phyloP scores from a whole-genome alignment of 306 rosid genomes.

The Argentina anserina region DNA sequence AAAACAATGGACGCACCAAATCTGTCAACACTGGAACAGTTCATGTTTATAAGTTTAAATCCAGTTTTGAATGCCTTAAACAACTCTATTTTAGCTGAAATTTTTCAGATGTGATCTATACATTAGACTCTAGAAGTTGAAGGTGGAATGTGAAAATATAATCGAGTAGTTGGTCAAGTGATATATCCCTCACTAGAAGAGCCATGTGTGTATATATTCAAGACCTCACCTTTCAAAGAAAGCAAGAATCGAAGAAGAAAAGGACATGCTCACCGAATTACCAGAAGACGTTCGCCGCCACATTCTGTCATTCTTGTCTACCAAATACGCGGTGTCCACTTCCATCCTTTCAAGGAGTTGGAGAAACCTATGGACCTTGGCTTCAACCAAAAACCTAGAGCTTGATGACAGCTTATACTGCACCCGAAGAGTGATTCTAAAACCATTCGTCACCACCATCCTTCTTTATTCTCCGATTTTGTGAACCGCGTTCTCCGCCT shows the following conservation, averaged over 20 bases:
- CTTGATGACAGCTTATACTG: slow-evolving; percentile 1
- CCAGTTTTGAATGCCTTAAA: no score
- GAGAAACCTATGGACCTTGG: slow-evolving; percentile 26
- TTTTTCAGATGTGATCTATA: no score
- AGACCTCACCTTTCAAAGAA: neutral
- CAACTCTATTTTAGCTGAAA: no score
- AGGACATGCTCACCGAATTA: slow-evolving; percentile 28
- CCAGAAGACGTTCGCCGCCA: slow-evolving; percentile 29
- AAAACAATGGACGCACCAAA: no score
- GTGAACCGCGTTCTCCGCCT: neutral
- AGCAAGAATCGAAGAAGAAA: neutral
- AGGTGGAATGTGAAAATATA: no score
- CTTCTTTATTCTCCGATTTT: slow-evolving; percentile 5
- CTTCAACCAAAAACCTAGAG: slow-evolving; percentile 18
- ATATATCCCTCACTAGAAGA: no score
- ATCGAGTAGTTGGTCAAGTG: no score
- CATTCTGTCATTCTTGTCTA: slow-evolving; percentile 37
- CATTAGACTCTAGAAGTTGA: no score
- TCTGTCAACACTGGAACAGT: no score
- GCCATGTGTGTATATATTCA: no score
- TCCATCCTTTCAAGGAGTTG: slow-evolving; percentile 32
- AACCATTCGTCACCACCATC: neutral
- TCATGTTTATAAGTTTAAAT: no score
- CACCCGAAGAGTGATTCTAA: neutral
- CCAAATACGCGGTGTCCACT: slow-evolving; percentile 31